These are phyloP conservation scores for Oryza brachyantha DNA, from an alignment of 176 grass and related monocot species.

Conservation along the genomic window DNA sequence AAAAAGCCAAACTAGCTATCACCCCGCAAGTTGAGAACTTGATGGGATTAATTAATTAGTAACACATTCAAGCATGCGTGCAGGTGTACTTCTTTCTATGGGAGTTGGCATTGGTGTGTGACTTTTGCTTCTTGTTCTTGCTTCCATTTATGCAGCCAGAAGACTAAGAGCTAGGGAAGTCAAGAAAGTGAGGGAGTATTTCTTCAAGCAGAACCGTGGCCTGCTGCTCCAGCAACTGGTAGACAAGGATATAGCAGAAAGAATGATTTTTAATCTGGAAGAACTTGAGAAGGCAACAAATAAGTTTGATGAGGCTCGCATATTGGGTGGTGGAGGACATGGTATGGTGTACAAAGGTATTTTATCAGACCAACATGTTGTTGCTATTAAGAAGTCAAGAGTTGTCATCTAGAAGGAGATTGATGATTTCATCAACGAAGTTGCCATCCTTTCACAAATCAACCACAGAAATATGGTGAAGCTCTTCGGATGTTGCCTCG, in stretches of 20 bases:
- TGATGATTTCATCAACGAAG: constrained; percentile 61
- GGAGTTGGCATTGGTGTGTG: constrained; percentile 32
- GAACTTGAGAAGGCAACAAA: constrained; percentile 59
- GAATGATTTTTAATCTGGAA: constrained; percentile 54
- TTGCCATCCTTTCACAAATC: constrained; percentile 61
- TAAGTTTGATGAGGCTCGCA: constrained; percentile 43
- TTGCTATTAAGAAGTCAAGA: constrained; percentile 63
- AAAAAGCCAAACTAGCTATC: no score
- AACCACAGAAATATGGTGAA: constrained; percentile 64
- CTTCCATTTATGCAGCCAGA: constrained; percentile 22
- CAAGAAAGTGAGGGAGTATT: constrained; percentile 38
- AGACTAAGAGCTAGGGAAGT: constrained; percentile 31
- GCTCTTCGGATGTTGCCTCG: constrained; percentile 59
- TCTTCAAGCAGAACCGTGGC: constrained; percentile 56
- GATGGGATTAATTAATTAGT: background rate
- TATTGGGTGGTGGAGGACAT: constrained; percentile 44
- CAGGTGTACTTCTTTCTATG: constrained; percentile 25
- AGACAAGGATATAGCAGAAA: constrained; percentile 50
- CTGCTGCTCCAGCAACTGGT: constrained; percentile 48
- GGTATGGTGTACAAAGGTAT: constrained; percentile 53
- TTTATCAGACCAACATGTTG: constrained; percentile 45
- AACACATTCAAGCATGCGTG: background rate
- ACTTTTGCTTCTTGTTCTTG: constrained; percentile 39
- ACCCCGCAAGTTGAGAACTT: background rate
- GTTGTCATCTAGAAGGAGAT: constrained; percentile 42